Percentiles rank a stretch among this genome's conserved stretches.
Evolutionary conservation across 1,284 basidiomycete genomes (phyloP).

Genomic region (Ceratobasidium sp.): DNA sequence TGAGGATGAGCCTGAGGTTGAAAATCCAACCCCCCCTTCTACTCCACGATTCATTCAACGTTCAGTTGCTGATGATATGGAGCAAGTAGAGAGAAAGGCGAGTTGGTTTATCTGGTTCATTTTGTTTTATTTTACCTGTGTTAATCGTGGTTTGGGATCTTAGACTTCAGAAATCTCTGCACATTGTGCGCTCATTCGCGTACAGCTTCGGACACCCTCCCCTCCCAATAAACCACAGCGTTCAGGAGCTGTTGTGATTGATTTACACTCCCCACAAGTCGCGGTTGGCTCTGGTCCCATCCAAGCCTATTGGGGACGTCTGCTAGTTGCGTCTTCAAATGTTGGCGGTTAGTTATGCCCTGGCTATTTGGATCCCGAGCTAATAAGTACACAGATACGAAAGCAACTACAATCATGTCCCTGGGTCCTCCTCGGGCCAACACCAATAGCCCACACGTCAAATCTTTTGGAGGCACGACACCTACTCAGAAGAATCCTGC

Average conservation of each 20-base stretch:
- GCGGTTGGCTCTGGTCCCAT: conserved; percentile 52
- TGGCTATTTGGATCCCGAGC: neutral
- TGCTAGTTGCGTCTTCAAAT: conserved; percentile 62
- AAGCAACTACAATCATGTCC: conserved; percentile 48
- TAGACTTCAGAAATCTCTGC: conserved; percentile 29
- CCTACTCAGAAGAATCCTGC: conserved; percentile 37
- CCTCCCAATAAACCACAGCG: conserved; percentile 54
- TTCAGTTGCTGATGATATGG: conserved; percentile 39
- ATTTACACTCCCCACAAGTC: conserved; percentile 66
- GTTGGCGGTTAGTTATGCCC: conserved; percentile 48
- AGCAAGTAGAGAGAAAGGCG: conserved; percentile 30
- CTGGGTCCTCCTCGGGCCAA: conserved; percentile 43
- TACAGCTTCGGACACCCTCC: conserved; percentile 64
- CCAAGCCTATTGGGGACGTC: conserved; percentile 55
- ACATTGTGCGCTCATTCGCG: conserved; percentile 63
- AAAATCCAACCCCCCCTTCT: conserved; percentile 11
- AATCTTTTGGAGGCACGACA: conserved; percentile 24
- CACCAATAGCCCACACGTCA: conserved; percentile 3
- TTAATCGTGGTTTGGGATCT: neutral
- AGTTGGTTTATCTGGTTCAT: neutral
- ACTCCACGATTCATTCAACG: conserved; percentile 14
- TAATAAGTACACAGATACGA: conserved; percentile 6
- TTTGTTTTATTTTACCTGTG: neutral
- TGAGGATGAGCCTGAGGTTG: neutral
- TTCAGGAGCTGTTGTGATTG: conserved; percentile 74